A percentile compares a stretch with the other conserved stretches of the same genome.
These are phyloP conservation scores for Mikania micrantha DNA, from an alignment of 129 eudicot species.

Conservation along the genomic window DNA sequence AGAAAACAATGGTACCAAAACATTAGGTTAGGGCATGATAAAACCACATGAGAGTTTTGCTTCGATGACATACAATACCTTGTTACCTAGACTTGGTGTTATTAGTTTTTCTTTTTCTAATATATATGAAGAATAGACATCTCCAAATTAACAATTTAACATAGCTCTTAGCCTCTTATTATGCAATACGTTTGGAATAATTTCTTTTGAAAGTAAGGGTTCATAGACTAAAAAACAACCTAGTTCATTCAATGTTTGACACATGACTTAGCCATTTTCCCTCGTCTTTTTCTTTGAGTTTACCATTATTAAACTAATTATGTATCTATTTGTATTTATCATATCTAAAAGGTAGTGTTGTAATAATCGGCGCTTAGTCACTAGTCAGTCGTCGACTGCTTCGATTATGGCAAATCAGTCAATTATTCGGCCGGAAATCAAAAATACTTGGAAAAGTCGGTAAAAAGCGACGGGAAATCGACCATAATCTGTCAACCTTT, in stretches of 20 bases:
- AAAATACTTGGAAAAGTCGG: too few relatives aligned
- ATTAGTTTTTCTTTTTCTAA: background rate
- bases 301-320: background rate
- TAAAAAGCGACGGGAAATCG: too few relatives aligned
- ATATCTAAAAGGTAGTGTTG: background rate
- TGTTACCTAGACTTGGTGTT: background rate
- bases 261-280: background rate
- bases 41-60: background rate
- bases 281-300: background rate
- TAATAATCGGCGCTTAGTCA: too few relatives aligned
- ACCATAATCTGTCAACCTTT: too few relatives aligned
- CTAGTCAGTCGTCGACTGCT: too few relatives aligned
- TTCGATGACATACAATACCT: background rate
- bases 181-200: background rate
- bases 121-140: background rate
- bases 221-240: background rate
- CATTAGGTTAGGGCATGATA: background rate
- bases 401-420: too few relatives aligned
- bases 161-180: background rate
- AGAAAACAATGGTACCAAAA: background rate
- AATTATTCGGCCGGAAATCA: too few relatives aligned
- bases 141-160: background rate
- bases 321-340: background rate
- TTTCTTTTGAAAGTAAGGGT: background rate
- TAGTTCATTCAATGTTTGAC: background rate